A percentile compares a stretch with the other conserved stretches of the same genome.
Conservation (phyloP, 2,329 filamentous ascomycete species). For the Dactylonectria macrodidyma region DNA sequence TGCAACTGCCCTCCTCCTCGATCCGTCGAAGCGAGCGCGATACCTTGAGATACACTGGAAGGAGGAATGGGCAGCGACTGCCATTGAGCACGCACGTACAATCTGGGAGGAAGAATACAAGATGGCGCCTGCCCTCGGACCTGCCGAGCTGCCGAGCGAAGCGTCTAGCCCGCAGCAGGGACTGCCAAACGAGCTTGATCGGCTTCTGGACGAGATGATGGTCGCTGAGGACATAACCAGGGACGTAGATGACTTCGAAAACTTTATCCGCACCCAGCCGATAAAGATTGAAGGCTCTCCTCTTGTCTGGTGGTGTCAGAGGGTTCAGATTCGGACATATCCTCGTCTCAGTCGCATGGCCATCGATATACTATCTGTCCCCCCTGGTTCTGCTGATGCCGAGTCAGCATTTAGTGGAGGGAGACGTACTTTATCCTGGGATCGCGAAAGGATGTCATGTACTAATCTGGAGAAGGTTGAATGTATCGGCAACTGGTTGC, state of each 20-base stretch:
- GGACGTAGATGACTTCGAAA: background rate
- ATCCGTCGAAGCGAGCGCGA: background rate
- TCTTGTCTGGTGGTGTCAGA: background rate
- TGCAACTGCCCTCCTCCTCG: constrained; percentile 27
- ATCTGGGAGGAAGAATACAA: background rate
- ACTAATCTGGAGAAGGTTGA: constrained; percentile 18
- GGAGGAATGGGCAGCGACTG: background rate
- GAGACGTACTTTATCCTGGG: constrained; percentile 8
- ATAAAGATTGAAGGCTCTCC: constrained; percentile 1
- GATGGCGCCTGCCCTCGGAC: background rate
- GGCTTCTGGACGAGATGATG: background rate
- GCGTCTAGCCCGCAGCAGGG: background rate
- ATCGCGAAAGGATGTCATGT: constrained; percentile 13
- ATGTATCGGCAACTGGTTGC: constrained; percentile 23
- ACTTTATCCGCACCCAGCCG: background rate
- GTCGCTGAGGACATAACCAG: background rate
- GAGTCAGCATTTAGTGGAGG: constrained; percentile 9
- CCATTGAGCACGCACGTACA: background rate
- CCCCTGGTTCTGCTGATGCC: constrained; percentile 4
- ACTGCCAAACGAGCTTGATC: background rate
- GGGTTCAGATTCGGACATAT: background rate
- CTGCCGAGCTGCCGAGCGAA: background rate
- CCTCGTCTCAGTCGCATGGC: constrained; percentile 1
- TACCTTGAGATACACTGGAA: background rate
- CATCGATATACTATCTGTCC: constrained; percentile 1